Conservation (phyloP, 78 protist genomes). For the Chrysochromulina parva region DNA sequence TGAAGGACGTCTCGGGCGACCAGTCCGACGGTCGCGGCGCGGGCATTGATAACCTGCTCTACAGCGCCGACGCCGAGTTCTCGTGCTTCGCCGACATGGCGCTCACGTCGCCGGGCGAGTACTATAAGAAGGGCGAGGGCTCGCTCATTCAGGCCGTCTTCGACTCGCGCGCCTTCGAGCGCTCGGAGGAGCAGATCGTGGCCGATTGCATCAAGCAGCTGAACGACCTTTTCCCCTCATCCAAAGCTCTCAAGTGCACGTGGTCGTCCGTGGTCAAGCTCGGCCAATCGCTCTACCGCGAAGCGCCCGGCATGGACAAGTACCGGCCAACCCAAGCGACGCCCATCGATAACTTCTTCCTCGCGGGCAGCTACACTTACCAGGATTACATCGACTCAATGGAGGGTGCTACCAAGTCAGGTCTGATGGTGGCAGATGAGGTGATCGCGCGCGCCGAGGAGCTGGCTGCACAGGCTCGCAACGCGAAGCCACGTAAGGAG, state of each 20-base stretch:
- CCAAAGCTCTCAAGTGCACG: slow-evolving; percentile 43
- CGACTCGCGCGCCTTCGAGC: not conserved
- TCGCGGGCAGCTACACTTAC: slow-evolving; percentile 17
- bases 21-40: slow-evolving; percentile 12
- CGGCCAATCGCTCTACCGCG: slow-evolving; percentile 23
- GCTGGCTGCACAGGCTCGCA: too few relatives aligned
- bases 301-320: slow-evolving; percentile 22
- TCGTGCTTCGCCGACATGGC: slow-evolving; percentile 60
- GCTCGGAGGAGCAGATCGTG: not conserved
- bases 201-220: not conserved
- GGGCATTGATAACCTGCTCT: slow-evolving; percentile 53
- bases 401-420: slow-evolving; percentile 41
- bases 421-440: slow-evolving; percentile 32
- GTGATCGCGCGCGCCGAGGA: slow-evolving; percentile 4
- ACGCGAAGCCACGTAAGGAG: too few relatives aligned
- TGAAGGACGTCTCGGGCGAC: slow-evolving; percentile 16
- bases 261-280: slow-evolving; percentile 46
- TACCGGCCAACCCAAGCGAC: slow-evolving; percentile 22
- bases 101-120: slow-evolving; percentile 30
- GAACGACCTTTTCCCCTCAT: slow-evolving; percentile 38
- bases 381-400: slow-evolving; percentile 52
- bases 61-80: slow-evolving; percentile 49
- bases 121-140: slow-evolving; percentile 50
- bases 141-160: slow-evolving; percentile 44
- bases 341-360: not conserved